Base-by-base conservation (phyloP, 805 yeast genomes). In the Yarrowia hollandica region DNA sequence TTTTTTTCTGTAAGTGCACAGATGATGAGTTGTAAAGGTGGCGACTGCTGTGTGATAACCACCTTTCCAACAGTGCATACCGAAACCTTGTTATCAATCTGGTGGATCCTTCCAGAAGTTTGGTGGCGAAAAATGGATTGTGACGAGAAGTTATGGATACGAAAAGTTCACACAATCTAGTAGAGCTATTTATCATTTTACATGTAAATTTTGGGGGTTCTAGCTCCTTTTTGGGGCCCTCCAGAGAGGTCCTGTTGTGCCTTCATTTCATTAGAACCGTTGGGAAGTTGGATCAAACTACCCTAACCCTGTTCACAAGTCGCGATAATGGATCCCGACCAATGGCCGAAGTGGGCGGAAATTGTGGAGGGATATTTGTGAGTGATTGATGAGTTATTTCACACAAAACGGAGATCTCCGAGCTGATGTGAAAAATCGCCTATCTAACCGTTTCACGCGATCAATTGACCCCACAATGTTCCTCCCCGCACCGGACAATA, bases 21-120 rank as follows among this genome's bases (percentile, higher is more conserved):
- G 55, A 48, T 15, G 39, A 48, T 48, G 55, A 22, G 55, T 31
- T 48, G 55, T 39, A 48, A 33, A 48, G 52, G 55, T 48, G 55
- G 55, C 55, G 55, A 30, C 35, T 10, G 16, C 35, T 10, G 35
- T 10, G 35, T 44, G 52, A 44, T 44, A 44, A 44, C 52, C 52
- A 44, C 52, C 33, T 18, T 14, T 18, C 23, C 34, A 7, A 25
- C 34, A 12, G 19, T 42, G 52, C 52, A 44, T n/a, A 19, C 34
- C 16, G 18, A 44, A 44, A 44, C 52, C 35, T 44, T 44, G 52
- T 44, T 44, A 44, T 28, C 35, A 44, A 44, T 26, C 50, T n/a
- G n/a, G 26, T 44, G 19, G 52, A 44, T n/a, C 10, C 12, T 28
- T 44, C 35, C 6, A 19, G 52, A 44, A 44, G 14, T 44, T 16